These are phyloP conservation scores for Amanita brunnescens DNA, from an alignment of 768 basidiomycete genomes.

Conservation along the genomic window DNA sequence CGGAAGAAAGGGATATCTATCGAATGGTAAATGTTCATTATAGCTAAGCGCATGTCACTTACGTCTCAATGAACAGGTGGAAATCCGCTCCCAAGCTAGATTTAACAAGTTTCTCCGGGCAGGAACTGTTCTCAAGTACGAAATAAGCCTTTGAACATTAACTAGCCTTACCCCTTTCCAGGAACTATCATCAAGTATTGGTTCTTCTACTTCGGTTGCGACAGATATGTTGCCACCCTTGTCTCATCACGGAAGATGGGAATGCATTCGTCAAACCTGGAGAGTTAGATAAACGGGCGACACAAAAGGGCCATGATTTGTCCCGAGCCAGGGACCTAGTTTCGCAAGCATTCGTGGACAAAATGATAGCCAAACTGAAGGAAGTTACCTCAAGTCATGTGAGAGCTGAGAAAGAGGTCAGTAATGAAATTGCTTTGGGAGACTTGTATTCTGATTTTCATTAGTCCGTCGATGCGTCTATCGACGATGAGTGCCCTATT, in stretches of 20 bases:
- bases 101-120: constrained; percentile 57
- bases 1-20: constrained; percentile 61
- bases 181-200: constrained; percentile 50
- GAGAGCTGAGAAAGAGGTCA: constrained; percentile 45
- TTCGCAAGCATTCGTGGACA: constrained; percentile 38
- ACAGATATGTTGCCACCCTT: constrained; percentile 63
- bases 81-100: constrained; percentile 42
- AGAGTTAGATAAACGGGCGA: constrained; percentile 29
- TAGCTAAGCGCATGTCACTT: background rate
- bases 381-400: constrained; percentile 34
- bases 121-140: constrained; percentile 62
- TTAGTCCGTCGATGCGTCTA: constrained; percentile 38
- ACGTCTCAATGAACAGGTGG: constrained; percentile 28
- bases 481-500: constrained; percentile 58
- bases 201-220: constrained; percentile 46
- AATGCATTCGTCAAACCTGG: constrained; percentile 34
- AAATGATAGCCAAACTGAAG: constrained; percentile 39
- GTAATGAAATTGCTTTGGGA: constrained; percentile 2
- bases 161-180: constrained; percentile 10
- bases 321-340: constrained; percentile 36
- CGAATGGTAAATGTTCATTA: constrained; percentile 26
- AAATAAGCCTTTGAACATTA: too few relatives aligned
- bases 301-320: constrained; percentile 29
- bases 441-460: background rate
- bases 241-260: constrained; percentile 50